phyloP scores from a whole-genome alignment of 192 early-diverging fungal genomes.

The Cladochytrium replicatum region DNA sequence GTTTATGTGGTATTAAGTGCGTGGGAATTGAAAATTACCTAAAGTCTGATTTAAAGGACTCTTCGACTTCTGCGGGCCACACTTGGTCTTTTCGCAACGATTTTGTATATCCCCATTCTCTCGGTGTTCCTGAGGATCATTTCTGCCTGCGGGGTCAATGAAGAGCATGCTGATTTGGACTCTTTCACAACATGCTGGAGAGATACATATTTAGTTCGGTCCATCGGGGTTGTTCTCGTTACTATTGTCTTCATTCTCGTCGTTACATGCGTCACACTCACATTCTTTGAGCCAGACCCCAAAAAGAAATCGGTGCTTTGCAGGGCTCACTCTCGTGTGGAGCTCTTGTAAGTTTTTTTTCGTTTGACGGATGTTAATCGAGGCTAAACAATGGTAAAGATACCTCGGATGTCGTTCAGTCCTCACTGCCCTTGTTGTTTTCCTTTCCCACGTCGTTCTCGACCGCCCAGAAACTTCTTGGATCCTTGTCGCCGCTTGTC shows the following conservation, averaged over 20 bases:
- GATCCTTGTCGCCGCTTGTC: constrained; percentile 9
- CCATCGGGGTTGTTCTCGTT: constrained; percentile 10
- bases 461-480: not conserved
- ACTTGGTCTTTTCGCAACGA: constrained; percentile 28
- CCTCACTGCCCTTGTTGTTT: constrained; percentile 20
- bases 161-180: constrained; percentile 5
- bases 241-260: constrained; percentile 16
- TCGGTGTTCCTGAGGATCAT: constrained; percentile 17
- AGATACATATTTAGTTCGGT: constrained; percentile 11
- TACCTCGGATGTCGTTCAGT: constrained; percentile 23
- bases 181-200: not conserved
- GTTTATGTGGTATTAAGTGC: constrained; percentile 27
- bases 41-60: constrained; percentile 10
- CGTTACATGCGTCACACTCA: constrained; percentile 22
- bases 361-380: too few species aligned
- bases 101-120: constrained; percentile 26
- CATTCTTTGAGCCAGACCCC: constrained; percentile 37
- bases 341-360: too few species aligned
- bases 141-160: constrained; percentile 3
- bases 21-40: not conserved
- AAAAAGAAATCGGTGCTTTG: constrained; percentile 17
- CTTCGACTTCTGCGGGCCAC: constrained; percentile 26
- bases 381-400: too few species aligned
- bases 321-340: constrained; percentile 27
- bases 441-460: constrained; percentile 1